Base-by-base conservation (phyloP, 2,329 filamentous ascomycete species). In the Aspergillus pseudoviridinutans region DNA sequence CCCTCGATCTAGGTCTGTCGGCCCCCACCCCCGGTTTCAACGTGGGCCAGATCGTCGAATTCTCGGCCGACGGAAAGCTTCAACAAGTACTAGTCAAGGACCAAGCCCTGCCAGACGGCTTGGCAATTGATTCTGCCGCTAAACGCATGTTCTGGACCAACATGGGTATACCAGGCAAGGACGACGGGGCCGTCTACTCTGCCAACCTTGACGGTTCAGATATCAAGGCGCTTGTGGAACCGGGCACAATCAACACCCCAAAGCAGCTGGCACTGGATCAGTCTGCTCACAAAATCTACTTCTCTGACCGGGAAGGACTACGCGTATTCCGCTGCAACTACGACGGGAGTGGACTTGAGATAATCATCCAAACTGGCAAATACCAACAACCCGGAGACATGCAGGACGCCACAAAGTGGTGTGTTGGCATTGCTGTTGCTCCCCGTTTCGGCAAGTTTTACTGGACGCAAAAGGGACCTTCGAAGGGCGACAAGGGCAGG, bases 391-490 rank as follows among this genome's bases (percentile, higher is more conserved):
- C 28, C 1, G 63, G 65, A 10, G 77, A 80, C 55, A 41, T 60
- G 47, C 62, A 67, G 12, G 76, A 80, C 54, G 35, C 59, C 44
- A 65, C 58, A 25, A 66, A 73, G 3, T 84, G 82, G 82, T 84
- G 81, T 55, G 83, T 87, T 8, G 84, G 84, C 1, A 76, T 87
- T 42, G 68, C 79, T 0, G 73, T 87, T 0, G 77, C 78, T 3
- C 69, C 70, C 0, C 58, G 67, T 0, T 68, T 70, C 1, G 75
- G 76, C 14, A 76, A 78, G 46, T 73, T 87, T 49, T 86, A 82
- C 74, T 87, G 84, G 84, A 83, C 80, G 0, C 84, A 86, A 53
- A 86, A 87, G 63, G 84, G 84, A 0, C 70, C 75, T 0, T 76
- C 78, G 3, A 86, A 86, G 66, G 76, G 74, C 0, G 71, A 68